Base-by-base conservation (phyloP, 768 basidiomycete species). In the Lentinula detonsa region DNA sequence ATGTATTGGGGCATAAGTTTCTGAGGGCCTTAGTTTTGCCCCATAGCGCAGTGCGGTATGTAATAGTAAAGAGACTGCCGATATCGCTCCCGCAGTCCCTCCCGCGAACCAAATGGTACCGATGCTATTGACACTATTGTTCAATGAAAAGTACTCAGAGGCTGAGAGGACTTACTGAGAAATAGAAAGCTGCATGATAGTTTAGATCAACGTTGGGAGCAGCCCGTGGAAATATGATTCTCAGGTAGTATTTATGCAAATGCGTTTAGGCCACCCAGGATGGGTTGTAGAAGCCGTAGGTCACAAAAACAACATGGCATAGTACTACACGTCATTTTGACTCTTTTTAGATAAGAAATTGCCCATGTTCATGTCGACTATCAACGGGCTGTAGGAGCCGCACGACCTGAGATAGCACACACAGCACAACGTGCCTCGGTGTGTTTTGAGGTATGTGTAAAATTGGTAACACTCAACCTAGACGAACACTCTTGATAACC, bases 401-500 rank as follows among this genome's bases (percentile, higher is more conserved):
- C 28, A 28, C 28, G 28, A 28, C 28, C 3, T 28, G 28, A 28
- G 28, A 28, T 28, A 28, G 23, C 23, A 23, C 23, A 28, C 3
- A 0, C 28, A 28, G 28, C 28, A 28, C 28, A 28, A 28, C 28
- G 28, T 28, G 28, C 28, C 2, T 3, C 28, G 28, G 28, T 28
- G 3, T 28, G 28, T 28, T 28, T 28, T 28, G 28, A 28, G 28
- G 3, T 28, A 28, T 28, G 28, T 4, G 28, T 28, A 28, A 3
- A 28, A 28, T 28, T 28, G 28, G 28, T 43, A n/a, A 23, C 28
- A 48, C 50, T 15, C 70, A 86, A 62, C 79, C 80, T 71, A 97
- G 76, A 64, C 82, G 85, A 64, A 92, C 80, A 73, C 91, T 88
- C 79, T 96, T 96, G 76, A 94, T 80, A 40, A 93, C 90, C 69